Evolutionary conservation across 2,329 filamentous ascomycete genomes (phyloP).

Genomic region (Albifimbria verrucaria): DNA sequence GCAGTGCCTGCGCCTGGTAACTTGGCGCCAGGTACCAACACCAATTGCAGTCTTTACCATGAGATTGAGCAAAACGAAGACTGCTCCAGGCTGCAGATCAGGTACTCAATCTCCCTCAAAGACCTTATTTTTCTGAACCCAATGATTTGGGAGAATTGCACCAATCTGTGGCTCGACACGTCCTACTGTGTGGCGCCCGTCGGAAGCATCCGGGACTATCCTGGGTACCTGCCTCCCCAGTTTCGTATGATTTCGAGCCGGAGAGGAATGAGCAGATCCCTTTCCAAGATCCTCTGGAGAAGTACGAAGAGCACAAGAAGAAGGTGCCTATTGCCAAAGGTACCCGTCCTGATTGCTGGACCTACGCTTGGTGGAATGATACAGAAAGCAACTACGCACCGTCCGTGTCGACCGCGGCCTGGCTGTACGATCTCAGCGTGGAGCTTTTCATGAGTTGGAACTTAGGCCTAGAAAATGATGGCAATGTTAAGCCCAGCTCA

Average conservation of each 20-base stretch:
- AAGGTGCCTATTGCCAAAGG: not conserved
- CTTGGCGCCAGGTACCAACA: not conserved
- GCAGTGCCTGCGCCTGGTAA: not conserved
- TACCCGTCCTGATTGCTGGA: not conserved
- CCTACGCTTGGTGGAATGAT: not conserved
- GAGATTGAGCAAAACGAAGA: not conserved
- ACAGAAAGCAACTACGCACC: not conserved
- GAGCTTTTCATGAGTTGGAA: conserved; percentile 10
- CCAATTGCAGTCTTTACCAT: not conserved
- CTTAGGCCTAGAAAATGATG: conserved; percentile 1
- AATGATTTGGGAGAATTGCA: conserved; percentile 7
- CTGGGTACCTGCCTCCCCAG: not conserved
- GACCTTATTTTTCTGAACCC: conserved; percentile 3
- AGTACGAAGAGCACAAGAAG: not conserved
- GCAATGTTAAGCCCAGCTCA: not conserved
- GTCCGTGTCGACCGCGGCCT: not conserved
- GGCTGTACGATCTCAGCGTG: not conserved
- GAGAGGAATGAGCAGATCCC: not conserved
- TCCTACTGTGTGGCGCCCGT: conserved; percentile 9
- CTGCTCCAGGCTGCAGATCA: not conserved
- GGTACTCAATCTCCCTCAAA: not conserved
- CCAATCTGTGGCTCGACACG: conserved; percentile 7
- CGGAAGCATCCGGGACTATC: conserved; percentile 1
- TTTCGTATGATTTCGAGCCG: not conserved
- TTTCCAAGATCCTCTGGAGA: not conserved